Evolutionary conservation across 257 asterid genomes (phyloP), one percentile per base, ranked within the genome.

Genomic region (Asclepias syriaca): DNA sequence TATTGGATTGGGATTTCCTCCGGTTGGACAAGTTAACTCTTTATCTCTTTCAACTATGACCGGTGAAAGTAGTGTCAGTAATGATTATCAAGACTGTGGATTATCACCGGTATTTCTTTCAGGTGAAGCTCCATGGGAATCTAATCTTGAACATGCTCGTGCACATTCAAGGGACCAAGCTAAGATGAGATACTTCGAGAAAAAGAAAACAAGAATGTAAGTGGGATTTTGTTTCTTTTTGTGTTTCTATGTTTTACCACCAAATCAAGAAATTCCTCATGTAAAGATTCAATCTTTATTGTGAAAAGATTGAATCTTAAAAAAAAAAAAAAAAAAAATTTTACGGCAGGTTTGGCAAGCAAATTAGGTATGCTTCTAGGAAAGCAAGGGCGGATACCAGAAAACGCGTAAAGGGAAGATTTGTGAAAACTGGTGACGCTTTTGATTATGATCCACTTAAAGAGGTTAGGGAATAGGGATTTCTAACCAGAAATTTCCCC

Each of bases 341-440:
- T 34, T 59, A 50, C 50, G 69, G 67, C 71, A 93, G 98, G 82
- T 93, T 86, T 56, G 98, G 91, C 8, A 93, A 93, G 74, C 93
- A 93, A 74, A 93, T 93, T 79, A 80, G 98, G 70, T 91, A 93
- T 75, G 96, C 90, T 40, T 93, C 98, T 15, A 93, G 97, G 43
- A 93, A 93, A 75, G 97, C 93, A 6, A 87, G 97, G 75, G 97
- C 97, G 1, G 98, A 93, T 77, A 89, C 97, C 10, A 84, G 98
- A 85, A 85, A 78, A 77, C 95, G 98, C 0, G 92, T 89, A 39
- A 93, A 93, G 72, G 98, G 98, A 69, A 86, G 98, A 82, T 93
- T 93, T 61, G 97, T 93, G 59, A 93, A 90, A 83, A 85, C 93
- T 9, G 95, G 92, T n/a, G 96, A 91, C 74, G 77, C 78, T 66